Percentiles rank a stretch among this genome's conserved stretches.
These are phyloP conservation scores for Phytophthora palmivora DNA, from an alignment of 352 stramenopile genomes.

Conservation along the genomic window DNA sequence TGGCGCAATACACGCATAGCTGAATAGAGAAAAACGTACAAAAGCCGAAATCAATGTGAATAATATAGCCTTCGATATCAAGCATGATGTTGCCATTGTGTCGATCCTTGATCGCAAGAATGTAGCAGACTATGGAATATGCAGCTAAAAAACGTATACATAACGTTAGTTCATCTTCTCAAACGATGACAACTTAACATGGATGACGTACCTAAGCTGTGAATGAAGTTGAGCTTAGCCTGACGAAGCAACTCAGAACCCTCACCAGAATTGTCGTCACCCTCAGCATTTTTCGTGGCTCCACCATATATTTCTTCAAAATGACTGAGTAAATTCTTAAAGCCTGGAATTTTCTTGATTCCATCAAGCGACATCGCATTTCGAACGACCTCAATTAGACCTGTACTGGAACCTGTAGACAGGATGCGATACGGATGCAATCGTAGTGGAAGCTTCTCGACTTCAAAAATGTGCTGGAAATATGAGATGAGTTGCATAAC, in stretches of 20 bases:
- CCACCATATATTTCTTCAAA: slow-evolving; percentile 94
- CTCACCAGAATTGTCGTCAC: slow-evolving; percentile 41
- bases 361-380: slow-evolving; percentile 97
- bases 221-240: slow-evolving; percentile 82
- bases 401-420: slow-evolving; percentile 93
- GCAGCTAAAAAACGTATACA: slow-evolving; percentile 80
- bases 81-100: slow-evolving; percentile 99
- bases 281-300: slow-evolving; percentile 48
- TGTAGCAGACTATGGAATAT: slow-evolving; percentile 98
- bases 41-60: slow-evolving; percentile 99
- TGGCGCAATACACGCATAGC: neutral
- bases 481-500: slow-evolving; percentile 98
- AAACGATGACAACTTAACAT: neutral
- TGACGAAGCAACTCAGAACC: slow-evolving; percentile 52
- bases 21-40: slow-evolving; percentile 50
- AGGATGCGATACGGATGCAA: slow-evolving; percentile 97
- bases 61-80: slow-evolving; percentile 95
- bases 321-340: slow-evolving; percentile 90
- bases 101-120: slow-evolving; percentile 98
- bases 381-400: slow-evolving; percentile 96
- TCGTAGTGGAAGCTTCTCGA: slow-evolving; percentile 91
- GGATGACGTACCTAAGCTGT: slow-evolving; percentile 79
- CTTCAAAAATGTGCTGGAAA: slow-evolving; percentile 94
- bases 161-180: slow-evolving; percentile 11
- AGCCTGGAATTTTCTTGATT: slow-evolving; percentile 92